These are phyloP conservation scores for Wickerhamiella azymoides DNA, from an alignment of 805 yeast species.

Conservation along the genomic window DNA sequence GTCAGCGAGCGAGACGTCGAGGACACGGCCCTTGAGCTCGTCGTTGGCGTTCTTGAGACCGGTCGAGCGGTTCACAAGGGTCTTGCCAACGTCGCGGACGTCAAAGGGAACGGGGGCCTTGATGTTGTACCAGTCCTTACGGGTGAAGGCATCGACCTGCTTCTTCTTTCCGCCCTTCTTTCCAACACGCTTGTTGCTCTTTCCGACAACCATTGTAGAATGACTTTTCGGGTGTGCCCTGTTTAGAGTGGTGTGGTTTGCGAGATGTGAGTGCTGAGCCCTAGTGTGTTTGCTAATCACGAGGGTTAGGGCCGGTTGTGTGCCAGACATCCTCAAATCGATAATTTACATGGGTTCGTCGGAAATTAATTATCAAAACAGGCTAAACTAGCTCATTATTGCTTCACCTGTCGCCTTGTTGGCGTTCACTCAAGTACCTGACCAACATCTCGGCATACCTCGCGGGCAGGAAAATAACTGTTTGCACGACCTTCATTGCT, in stretches of 20 bases:
- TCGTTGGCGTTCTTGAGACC: conserved; percentile 96
- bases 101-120: conserved; percentile 98
- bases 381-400: too few species aligned
- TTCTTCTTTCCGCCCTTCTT: conserved; percentile 98
- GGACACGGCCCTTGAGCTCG: conserved; percentile 94
- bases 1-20: conserved; percentile 92
- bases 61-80: conserved; percentile 94
- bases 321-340: too few species aligned
- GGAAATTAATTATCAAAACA: too few species aligned
- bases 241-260: conserved; percentile 1
- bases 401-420: too few species aligned
- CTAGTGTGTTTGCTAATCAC: background rate
- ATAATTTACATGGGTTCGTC: too few species aligned
- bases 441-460: too few species aligned
- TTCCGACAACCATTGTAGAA: conserved; percentile 60
- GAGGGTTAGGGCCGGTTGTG: background rate
- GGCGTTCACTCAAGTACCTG: too few species aligned
- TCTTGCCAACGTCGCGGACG: conserved; percentile 97
- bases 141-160: conserved; percentile 98
- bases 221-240: conserved; percentile 8
- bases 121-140: conserved; percentile 97
- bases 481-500: too few species aligned
- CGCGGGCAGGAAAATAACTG: too few species aligned
- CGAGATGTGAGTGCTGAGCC: background rate
- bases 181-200: conserved; percentile 67